A percentile compares a stretch with the other conserved stretches of the same genome.
These are phyloP conservation scores for Pilasporangium apinafurcum DNA, from an alignment of 352 stramenopile species.

Conservation along the genomic window DNA sequence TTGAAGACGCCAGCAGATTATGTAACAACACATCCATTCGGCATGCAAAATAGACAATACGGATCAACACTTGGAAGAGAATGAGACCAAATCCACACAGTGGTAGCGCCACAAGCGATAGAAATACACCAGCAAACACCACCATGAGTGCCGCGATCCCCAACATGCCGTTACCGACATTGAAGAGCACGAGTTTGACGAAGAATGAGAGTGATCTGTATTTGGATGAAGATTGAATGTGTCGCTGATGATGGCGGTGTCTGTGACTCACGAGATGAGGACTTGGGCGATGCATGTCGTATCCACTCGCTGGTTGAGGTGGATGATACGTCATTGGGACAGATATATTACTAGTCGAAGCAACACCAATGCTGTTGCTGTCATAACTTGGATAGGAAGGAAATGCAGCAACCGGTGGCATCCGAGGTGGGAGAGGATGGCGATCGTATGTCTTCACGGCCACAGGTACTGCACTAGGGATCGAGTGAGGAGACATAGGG, in stretches of 20 bases:
- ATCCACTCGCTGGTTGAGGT: no score
- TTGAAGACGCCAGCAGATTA: constrained; percentile 30
- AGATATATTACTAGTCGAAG: no score
- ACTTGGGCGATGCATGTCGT: constrained; percentile 5
- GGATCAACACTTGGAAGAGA: constrained; percentile 37
- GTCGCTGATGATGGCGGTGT: neutral
- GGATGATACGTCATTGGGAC: no score
- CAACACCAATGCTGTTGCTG: no score
- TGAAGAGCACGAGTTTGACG: constrained; percentile 12
- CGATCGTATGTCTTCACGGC: no score
- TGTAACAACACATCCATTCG: constrained; percentile 36
- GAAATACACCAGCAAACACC: constrained; percentile 10
- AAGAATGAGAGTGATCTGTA: constrained; percentile 3
- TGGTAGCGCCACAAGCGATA: constrained; percentile 32
- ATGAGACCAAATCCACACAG: constrained; percentile 47
- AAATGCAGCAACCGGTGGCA: no score
- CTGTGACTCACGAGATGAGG: constrained; percentile 4
- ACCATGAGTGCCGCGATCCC: constrained; percentile 8
- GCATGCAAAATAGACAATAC: constrained; percentile 27
- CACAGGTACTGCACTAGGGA: no score
- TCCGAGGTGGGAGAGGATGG: no score
- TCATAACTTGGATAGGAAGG: no score
- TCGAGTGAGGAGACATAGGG: no score
- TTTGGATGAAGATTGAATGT: neutral
- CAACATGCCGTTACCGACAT: constrained; percentile 11